Base-by-base conservation (phyloP, 805 yeast genomes). In the Jamesozyma hellenica region DNA sequence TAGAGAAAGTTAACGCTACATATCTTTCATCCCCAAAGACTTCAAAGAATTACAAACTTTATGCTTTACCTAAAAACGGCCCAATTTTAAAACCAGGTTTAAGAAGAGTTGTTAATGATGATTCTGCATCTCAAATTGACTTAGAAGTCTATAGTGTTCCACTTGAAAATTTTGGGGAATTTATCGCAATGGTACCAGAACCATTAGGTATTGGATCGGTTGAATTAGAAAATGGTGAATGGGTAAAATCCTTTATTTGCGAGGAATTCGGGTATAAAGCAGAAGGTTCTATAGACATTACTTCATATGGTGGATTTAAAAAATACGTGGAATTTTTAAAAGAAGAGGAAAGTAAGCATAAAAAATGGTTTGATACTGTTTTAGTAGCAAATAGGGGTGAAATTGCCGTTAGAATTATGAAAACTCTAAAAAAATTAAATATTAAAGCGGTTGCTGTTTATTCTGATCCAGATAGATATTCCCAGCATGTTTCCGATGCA, bases 341-440 rank as follows among this genome's bases (percentile, higher is more conserved):
- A 46, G 34, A 38, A 36, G 40, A 48, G 40, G 42, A 54, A 34
- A 42, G 59, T 13, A 43, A 67, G 39, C 44, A 50, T 14, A 64
- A 64, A 42, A 75, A 74, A 52, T 92, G 94, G 1, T 86, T 87
- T 64, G 69, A 77, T 16, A 73, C 81, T 10, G 95, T 90, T n/a
- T 71, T 90, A 41, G 92, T 90, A 40, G 97, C 97, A 31, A 90
- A 90, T 68, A 76, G 98, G 65, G 97, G 97, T 60, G 98, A 90
- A 65, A 90, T 90, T 53, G 96, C 98, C 2, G 96, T 88, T 25
- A 71, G 98, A 55, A 86, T 92, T 51, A 86, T 90, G 55, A 81
- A 75, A 57, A 88, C 98, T 15, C 68, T 90, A 56, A 84, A 83
- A 61, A 81, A 80, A 60, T 60, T 92, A 47, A 77, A 77, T 3